Evolutionary conservation across 768 basidiomycete species (phyloP).

Genomic region (Amanita inopinata): DNA sequence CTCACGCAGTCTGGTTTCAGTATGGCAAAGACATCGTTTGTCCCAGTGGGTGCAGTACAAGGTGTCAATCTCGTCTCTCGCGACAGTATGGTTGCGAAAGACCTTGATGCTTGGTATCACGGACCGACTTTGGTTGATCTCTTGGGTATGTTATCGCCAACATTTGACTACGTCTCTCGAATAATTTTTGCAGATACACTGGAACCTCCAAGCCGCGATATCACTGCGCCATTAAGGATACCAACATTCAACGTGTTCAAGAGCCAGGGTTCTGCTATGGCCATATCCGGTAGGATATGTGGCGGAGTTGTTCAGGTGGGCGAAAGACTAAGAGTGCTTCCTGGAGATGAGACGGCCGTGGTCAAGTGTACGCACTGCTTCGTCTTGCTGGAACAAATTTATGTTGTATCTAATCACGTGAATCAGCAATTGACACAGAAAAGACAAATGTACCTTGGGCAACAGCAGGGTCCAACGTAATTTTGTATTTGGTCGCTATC

Average conservation of each 20-base stretch:
- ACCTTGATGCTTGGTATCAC: conserved; percentile 65
- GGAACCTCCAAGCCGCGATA: conserved; percentile 73
- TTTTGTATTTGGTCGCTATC: conserved; percentile 70
- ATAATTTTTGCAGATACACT: conserved; percentile 46
- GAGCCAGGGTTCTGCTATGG: conserved; percentile 68
- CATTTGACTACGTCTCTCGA: not conserved
- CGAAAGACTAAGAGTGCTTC: conserved; percentile 76
- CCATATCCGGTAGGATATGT: conserved; percentile 75
- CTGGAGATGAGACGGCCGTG: conserved; percentile 83
- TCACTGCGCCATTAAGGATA: conserved; percentile 68
- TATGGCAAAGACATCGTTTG: conserved; percentile 66
- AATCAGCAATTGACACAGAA: conserved; percentile 77
- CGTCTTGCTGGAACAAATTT: not conserved
- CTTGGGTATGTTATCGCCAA: conserved; percentile 44
- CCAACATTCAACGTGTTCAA: conserved; percentile 96
- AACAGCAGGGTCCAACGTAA: conserved; percentile 83
- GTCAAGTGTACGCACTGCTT: conserved; percentile 47
- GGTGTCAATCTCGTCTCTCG: conserved; percentile 71
- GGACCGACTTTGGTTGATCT: conserved; percentile 80
- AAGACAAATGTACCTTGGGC: conserved; percentile 76
- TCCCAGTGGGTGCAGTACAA: conserved; percentile 84
- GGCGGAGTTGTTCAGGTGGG: conserved; percentile 90
- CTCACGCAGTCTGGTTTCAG: conserved; percentile 83
- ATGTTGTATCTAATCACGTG: not conserved
- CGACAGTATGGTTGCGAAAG: conserved; percentile 34